These are phyloP conservation scores for Marasmius sp. DNA, from an alignment of 1,284 basidiomycete genomes.

Conservation along the genomic window DNA sequence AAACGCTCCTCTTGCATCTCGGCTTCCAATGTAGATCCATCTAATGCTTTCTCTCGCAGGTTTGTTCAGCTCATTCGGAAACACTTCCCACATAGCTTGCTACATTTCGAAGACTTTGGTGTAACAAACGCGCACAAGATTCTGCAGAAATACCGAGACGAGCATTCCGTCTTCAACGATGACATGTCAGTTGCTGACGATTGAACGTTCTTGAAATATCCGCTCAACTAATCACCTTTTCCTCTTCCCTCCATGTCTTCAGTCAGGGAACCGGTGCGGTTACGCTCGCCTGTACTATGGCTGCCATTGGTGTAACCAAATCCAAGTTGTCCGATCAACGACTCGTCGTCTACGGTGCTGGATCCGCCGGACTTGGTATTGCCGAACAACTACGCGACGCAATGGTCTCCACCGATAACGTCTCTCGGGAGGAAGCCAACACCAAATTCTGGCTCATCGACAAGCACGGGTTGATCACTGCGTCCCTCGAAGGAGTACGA, in stretches of 20 bases:
- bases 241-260: constrained; percentile 12
- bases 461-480: constrained; percentile 56
- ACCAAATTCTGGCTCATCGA: constrained; percentile 68
- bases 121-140: constrained; percentile 74
- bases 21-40: background rate
- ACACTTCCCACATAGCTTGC: constrained; percentile 44
- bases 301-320: constrained; percentile 76
- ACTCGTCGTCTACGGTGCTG: constrained; percentile 79
- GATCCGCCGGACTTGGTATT: constrained; percentile 83
- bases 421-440: constrained; percentile 61
- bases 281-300: constrained; percentile 75
- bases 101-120: constrained; percentile 82
- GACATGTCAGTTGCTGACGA: constrained; percentile 53
- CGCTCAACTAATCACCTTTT: background rate
- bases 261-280: constrained; percentile 88
- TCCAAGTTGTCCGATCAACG: constrained; percentile 70
- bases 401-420: constrained; percentile 60
- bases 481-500: constrained; percentile 52
- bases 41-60: constrained; percentile 21
- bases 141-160: constrained; percentile 64
- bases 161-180: constrained; percentile 79
- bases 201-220: background rate
- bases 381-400: constrained; percentile 73
- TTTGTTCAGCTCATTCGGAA: constrained; percentile 53
- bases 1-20: constrained; percentile 10